Evolutionary conservation across 148 eudicot genomes (phyloP), one percentile per base, ranked within the genome.

Genomic region (Drosera capensis): DNA sequence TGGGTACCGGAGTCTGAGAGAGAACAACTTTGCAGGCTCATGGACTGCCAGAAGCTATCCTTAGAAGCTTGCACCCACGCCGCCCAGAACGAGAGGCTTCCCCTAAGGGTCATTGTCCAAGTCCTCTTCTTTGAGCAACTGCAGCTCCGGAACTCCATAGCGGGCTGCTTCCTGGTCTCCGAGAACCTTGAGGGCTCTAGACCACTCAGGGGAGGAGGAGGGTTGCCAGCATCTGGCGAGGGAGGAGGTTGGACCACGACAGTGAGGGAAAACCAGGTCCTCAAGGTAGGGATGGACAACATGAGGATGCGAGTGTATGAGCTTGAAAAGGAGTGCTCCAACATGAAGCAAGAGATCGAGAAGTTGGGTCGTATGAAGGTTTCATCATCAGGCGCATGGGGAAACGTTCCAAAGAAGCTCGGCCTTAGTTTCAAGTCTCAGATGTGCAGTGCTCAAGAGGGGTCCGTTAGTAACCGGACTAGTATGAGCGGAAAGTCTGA

Each of bases 51-150:
- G 53, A 87, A 87, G 51, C 90, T 87, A 15, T 87, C 96, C 14
- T 57, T 82, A 43, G 96, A 87, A 68, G 96, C 96, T 1, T 82
- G 96, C 71, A 82, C 90, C 16, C 94, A 87, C 7, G 96, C 94
- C 1, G 96, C 94, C 1, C 90, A 87, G 29, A 87, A 87, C 15
- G 96, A 87, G 64, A 63, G 96, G 51, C 67, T 87, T 7, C 96
- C 96, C 4, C 40, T 82, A 18, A 65, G 94, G 54, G 59, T 72
- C 25, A 58, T 82, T 17, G 94, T 87, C 45, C 96, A 82, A 66
- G 96, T 87, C 62, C 82, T 87, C 59, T 87, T 82, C 74, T 87
- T 87, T 20, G 96, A 87, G 74, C 96, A 82, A 63, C 80, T 87
- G n/a, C 96, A 79, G 52, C 78, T 87, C 3, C 51, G 94, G 51